phyloP scores from a whole-genome alignment of 371 early-diverging fungal species.

The Syncephalastrum contaminatum region DNA sequence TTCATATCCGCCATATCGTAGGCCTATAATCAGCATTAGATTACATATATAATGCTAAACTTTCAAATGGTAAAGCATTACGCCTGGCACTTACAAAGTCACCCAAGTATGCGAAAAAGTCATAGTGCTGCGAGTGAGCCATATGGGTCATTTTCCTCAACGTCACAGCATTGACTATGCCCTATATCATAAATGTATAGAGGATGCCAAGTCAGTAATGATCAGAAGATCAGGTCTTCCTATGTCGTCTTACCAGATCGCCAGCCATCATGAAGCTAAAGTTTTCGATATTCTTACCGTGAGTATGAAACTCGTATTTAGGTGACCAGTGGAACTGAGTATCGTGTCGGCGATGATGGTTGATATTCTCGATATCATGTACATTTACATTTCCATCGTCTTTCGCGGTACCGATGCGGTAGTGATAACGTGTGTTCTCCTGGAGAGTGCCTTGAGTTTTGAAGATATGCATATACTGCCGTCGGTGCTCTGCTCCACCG shows the following conservation, averaged over 20 bases:
- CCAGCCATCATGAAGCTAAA: conserved; percentile 28
- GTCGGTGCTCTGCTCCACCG: conserved; percentile 26
- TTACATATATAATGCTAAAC: too few relatives aligned
- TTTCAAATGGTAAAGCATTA: neutral
- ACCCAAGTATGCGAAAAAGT: conserved; percentile 36
- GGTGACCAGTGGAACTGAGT: conserved; percentile 7
- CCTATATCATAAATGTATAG: conserved; percentile 9
- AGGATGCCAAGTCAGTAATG: neutral
- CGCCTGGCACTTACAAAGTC: conserved; percentile 18
- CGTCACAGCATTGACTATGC: conserved; percentile 30
- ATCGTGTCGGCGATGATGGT: too few relatives aligned
- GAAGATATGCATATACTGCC: conserved; percentile 28
- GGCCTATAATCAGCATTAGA: conserved; percentile 11
- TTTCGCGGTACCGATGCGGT: too few relatives aligned
- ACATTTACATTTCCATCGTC: too few relatives aligned
- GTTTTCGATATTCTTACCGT: neutral
- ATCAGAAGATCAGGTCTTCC: neutral
- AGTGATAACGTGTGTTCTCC: too few relatives aligned
- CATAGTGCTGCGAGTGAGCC: conserved; percentile 22
- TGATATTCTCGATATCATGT: too few relatives aligned
- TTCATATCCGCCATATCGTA: conserved; percentile 24
- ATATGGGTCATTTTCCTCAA: conserved; percentile 19
- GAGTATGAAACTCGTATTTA: conserved; percentile 18
- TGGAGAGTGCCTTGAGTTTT: conserved; percentile 6
- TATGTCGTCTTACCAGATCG: conserved; percentile 18